Evolutionary conservation across 495 filamentous ascomycete species (phyloP).

Genomic region (Penicillium waksmanii): DNA sequence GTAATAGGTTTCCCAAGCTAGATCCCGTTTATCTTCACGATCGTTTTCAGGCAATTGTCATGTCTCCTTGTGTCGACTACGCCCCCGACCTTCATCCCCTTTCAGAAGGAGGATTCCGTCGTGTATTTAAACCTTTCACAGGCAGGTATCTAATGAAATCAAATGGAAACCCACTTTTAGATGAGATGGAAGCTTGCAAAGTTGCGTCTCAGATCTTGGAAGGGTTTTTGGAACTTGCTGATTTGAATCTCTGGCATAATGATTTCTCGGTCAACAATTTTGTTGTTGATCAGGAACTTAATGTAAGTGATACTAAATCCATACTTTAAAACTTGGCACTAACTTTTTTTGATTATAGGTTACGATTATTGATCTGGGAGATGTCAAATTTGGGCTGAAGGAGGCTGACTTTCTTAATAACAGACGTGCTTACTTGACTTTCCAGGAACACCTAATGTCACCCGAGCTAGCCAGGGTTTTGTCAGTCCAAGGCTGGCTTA

Average conservation of each 20-base stretch:
- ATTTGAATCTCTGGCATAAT: constrained; percentile 29
- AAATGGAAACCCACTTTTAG: constrained; percentile 18
- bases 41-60: constrained; percentile 26
- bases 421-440: constrained; percentile 9
- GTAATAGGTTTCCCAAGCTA: constrained; percentile 31
- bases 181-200: constrained; percentile 29
- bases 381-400: constrained; percentile 18
- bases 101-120: not conserved
- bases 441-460: constrained; percentile 28
- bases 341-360: not conserved
- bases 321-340: constrained; percentile 4
- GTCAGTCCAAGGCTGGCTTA: not conserved
- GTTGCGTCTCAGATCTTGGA: constrained; percentile 31
- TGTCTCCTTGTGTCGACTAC: constrained; percentile 27
- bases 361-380: constrained; percentile 28
- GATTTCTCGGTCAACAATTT: constrained; percentile 33
- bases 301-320: constrained; percentile 19
- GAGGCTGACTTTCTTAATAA: constrained; percentile 9
- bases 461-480: constrained; percentile 25
- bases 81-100: constrained; percentile 10
- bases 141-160: constrained; percentile 18
- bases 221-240: constrained; percentile 25
- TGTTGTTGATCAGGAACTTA: constrained; percentile 26
- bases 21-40: constrained; percentile 34
- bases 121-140: constrained; percentile 19